Percentiles rank a stretch among this genome's conserved stretches.
Conservation (phyloP, 1,139 yeast genomes). For the Saccharomyces hybrid region DNA sequence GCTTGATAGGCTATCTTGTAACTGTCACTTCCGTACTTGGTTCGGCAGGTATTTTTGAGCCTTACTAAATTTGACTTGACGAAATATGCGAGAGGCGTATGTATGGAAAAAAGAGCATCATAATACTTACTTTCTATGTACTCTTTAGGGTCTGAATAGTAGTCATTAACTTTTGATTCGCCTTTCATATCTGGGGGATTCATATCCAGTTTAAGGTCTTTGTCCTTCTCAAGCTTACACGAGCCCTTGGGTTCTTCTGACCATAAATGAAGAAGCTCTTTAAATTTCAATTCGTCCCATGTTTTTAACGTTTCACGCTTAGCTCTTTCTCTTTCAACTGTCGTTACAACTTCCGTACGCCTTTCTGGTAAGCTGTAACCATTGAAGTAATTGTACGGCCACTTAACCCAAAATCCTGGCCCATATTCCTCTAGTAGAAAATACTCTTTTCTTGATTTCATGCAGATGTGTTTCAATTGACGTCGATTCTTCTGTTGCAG, state of each 20-base stretch:
- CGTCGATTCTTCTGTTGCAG: neutral
- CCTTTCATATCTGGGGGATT: conserved; percentile 11
- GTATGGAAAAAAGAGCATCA: conserved; percentile 21
- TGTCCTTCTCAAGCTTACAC: conserved; percentile 3
- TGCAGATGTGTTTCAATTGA: conserved; percentile 7
- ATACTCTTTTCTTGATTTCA: conserved; percentile 2
- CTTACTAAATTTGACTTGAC: conserved; percentile 27
- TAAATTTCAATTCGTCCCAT: conserved; percentile 11
- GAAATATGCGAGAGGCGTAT: conserved; percentile 27
- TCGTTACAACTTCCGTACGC: neutral
- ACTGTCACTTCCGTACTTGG: conserved; percentile 4
- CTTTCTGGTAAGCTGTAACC: neutral
- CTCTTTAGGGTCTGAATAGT: conserved; percentile 11
- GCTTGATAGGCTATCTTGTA: conserved; percentile 10
- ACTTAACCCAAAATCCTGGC: conserved; percentile 13
- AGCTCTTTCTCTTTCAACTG: neutral
- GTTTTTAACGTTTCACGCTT: conserved; percentile 4
- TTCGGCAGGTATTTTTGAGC: conserved; percentile 22
- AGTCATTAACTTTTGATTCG: conserved; percentile 1
- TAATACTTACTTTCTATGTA: conserved; percentile 24
- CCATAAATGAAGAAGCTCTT: conserved; percentile 16
- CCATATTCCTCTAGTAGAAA: conserved; percentile 18
- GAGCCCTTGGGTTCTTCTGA: conserved; percentile 8
- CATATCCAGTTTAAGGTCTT: conserved; percentile 14
- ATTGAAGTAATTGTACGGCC: conserved; percentile 8